Percentiles rank a stretch among this genome's conserved stretches.
Conservation (phyloP, 2,329 filamentous ascomycete genomes). For the Fusarium setosum region DNA sequence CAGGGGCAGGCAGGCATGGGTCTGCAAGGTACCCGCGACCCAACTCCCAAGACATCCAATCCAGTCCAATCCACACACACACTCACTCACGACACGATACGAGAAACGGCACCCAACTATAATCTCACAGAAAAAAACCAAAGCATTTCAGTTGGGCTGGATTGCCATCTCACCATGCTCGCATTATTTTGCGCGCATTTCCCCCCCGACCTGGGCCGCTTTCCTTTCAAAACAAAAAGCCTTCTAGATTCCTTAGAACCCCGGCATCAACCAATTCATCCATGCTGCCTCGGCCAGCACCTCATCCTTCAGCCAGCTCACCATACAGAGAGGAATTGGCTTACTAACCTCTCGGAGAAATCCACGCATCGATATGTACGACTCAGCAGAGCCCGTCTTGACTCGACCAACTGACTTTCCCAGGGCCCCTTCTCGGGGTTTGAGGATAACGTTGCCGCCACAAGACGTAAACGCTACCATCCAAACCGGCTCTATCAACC, state of each 20-base stretch:
- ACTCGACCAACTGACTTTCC: conserved; percentile 11
- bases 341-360: conserved; percentile 9
- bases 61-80: background rate
- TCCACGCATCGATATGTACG: conserved; percentile 22
- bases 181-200: conserved; percentile 13
- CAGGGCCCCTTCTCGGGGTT: conserved; percentile 14
- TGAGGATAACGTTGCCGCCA: conserved; percentile 25
- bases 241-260: conserved; percentile 16
- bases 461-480: conserved; percentile 2
- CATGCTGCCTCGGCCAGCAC: conserved; percentile 1
- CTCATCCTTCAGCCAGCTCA: conserved; percentile 17
- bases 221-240: conserved; percentile 18
- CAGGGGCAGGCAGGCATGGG: conserved; percentile 14
- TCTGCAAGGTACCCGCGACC: conserved; percentile 43
- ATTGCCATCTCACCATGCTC: conserved; percentile 8
- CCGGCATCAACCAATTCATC: background rate
- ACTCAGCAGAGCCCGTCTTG: conserved; percentile 4
- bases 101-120: background rate
- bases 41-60: conserved; percentile 16
- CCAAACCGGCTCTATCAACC: background rate
- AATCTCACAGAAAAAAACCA: conserved; percentile 14
- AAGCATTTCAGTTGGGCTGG: background rate
- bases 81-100: too few relatives aligned
- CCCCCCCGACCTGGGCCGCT: conserved; percentile 2
- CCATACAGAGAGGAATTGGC: background rate